Base-by-base conservation (phyloP, 805 yeast species). In the Metschnikowia matae region DNA sequence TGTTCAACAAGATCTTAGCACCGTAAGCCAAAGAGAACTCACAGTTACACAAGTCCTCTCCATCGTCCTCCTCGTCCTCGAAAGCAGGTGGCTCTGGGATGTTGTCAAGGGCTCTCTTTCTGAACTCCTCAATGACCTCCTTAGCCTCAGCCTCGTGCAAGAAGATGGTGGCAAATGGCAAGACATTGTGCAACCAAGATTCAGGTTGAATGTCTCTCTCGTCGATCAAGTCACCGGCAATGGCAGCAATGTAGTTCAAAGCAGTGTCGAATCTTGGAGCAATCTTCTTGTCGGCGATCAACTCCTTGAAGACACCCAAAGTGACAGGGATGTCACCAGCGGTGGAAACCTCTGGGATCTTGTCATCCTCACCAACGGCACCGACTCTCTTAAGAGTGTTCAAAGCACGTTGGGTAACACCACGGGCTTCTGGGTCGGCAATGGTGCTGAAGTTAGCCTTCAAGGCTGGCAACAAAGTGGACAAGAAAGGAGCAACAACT, bases 391-490 rank as follows among this genome's bases (percentile, higher is more conserved):
- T 90, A 75, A 94, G 86, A 65, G 99, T 94, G 86, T 78, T 86
- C 76, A 92, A 81, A 72, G 96, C 99, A 82, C 98, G 91, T 69
- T 81, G 81, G 66, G 99, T 94, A 72, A 94, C 98, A 63, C 88
- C 92, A 81, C 99, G 92, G 64, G 99, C 99, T 82, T 94, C 99
- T 74, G 99, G 99, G 79, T 94, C 99, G 76, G 99, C 99, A 79
- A 94, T 91, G 81, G 88, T 89, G 70, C 87, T 78, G 80, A 85
- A 84, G 88, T 94, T 94, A 73, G 84, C 75, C 85, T 89, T 89
- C 77, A 94, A 82, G 69, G 97, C 88, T 73, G 99, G 99, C 82
- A 89, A 87, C 69, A 94, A 84, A 73, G 86, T 87, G 78, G 81
- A 80, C 86, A 94, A 80, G 89, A 94, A 94, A 63, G 99, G 99